phyloP scores from a whole-genome alignment of 129 eudicot species.

The Scalesia atractyloides region DNA sequence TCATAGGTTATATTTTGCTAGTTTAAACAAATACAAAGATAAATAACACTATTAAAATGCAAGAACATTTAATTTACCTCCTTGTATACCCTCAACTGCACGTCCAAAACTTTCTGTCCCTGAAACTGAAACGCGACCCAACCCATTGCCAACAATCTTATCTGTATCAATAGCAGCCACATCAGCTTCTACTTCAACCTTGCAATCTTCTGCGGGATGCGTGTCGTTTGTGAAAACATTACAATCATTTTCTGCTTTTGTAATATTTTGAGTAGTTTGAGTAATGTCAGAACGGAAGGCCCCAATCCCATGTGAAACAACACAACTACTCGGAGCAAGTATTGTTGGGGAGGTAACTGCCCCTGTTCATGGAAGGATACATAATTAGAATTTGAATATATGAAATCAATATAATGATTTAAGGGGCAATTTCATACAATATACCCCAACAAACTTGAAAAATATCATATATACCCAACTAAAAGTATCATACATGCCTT shows the following conservation, averaged over 20 bases:
- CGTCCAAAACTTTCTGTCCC: slow-evolving; percentile 47
- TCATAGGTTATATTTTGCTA: no score
- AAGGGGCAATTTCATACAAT: no score
- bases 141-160: slow-evolving; percentile 49
- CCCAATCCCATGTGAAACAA: slow-evolving; percentile 70
- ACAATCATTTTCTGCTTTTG: slow-evolving; percentile 44
- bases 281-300: slow-evolving; percentile 55
- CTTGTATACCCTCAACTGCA: slow-evolving; percentile 43
- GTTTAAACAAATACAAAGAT: background rate
- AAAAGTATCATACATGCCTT: no score
- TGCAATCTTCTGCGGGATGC: slow-evolving; percentile 52
- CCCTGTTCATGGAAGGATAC: slow-evolving; percentile 52
- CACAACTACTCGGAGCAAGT: slow-evolving; percentile 68
- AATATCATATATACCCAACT: no score
- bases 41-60: background rate
- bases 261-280: slow-evolving; percentile 44
- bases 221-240: slow-evolving; percentile 55
- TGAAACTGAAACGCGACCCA: slow-evolving; percentile 45
- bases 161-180: slow-evolving; percentile 74
- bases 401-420: background rate
- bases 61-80: slow-evolving; percentile 33
- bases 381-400: slow-evolving; percentile 10
- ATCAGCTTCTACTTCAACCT: slow-evolving; percentile 84
- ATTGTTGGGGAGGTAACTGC: slow-evolving; percentile 94
- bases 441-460: no score